Evolutionary conservation across 371 early-diverging fungal genomes (phyloP).

Genomic region (Mucor circinelloides): DNA sequence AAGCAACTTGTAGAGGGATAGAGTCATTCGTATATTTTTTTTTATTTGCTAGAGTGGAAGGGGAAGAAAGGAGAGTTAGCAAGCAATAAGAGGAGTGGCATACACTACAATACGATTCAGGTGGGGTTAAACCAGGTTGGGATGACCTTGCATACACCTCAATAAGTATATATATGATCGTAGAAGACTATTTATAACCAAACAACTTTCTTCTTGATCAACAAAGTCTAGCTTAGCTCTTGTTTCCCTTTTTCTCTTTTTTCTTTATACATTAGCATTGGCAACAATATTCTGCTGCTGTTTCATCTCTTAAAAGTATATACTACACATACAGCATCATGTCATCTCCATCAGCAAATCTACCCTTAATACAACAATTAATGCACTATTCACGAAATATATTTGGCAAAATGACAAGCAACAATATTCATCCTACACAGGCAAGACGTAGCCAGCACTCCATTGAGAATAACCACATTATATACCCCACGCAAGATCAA

Average conservation of each 20-base stretch:
- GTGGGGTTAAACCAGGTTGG: not conserved
- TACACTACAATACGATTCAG: not conserved
- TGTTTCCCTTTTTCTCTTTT: not conserved
- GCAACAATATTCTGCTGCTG: no score
- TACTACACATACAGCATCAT: not conserved
- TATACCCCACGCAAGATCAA: constrained; percentile 1
- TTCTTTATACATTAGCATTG: not conserved
- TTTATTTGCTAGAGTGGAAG: not conserved
- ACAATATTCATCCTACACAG: constrained; percentile 55
- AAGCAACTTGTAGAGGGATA: not conserved
- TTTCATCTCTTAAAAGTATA: no score
- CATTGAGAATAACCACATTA: not conserved
- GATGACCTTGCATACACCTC: constrained; percentile 4
- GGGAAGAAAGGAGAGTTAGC: not conserved
- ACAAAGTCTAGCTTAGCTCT: not conserved
- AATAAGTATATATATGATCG: not conserved
- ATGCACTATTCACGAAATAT: constrained; percentile 20
- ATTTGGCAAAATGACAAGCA: not conserved
- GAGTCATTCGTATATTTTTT: not conserved
- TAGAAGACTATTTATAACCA: not conserved
- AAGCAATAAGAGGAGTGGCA: not conserved
- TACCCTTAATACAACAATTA: constrained; percentile 20
- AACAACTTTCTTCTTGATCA: not conserved
- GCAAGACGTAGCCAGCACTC: constrained; percentile 60
- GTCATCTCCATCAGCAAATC: not conserved